Evolutionary conservation across 129 eudicot genomes (phyloP).

Genomic region (Flaveria bidentis): DNA sequence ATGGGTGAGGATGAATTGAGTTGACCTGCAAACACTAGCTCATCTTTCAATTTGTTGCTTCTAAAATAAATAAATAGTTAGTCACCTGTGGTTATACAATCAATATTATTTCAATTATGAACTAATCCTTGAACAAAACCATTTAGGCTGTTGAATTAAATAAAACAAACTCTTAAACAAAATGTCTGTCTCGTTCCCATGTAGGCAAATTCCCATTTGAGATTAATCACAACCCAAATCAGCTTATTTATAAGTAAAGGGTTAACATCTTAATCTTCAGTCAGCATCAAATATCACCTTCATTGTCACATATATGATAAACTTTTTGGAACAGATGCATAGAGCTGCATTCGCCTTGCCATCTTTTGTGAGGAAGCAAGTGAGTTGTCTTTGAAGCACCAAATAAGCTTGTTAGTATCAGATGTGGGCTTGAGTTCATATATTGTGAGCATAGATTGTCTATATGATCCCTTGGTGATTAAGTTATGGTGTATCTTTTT

Average conservation of each 20-base stretch:
- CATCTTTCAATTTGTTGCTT: neutral
- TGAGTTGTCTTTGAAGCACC: slow-evolving; percentile 28
- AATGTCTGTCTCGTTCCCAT: neutral
- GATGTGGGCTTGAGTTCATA: neutral
- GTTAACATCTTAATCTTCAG: too few species aligned
- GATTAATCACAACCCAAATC: neutral
- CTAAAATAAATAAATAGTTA: too few species aligned
- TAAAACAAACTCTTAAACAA: neutral
- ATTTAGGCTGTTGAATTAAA: too few species aligned
- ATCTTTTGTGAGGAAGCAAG: slow-evolving; percentile 39
- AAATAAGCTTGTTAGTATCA: neutral
- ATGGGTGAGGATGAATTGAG: neutral
- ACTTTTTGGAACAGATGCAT: slow-evolving; percentile 30
- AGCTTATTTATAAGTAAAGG: neutral
- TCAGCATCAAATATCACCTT: neutral
- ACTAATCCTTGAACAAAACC: too few species aligned
- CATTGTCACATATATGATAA: neutral
- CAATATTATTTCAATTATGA: too few species aligned
- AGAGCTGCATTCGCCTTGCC: slow-evolving; percentile 43
- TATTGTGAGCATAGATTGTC: neutral
- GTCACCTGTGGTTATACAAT: too few species aligned
- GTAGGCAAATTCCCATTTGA: neutral
- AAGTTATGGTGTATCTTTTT: neutral
- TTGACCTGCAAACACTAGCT: neutral
- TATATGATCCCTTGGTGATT: neutral